phyloP scores from a whole-genome alignment of 2,329 filamentous ascomycete species.

The Beauveria brongniartii region DNA sequence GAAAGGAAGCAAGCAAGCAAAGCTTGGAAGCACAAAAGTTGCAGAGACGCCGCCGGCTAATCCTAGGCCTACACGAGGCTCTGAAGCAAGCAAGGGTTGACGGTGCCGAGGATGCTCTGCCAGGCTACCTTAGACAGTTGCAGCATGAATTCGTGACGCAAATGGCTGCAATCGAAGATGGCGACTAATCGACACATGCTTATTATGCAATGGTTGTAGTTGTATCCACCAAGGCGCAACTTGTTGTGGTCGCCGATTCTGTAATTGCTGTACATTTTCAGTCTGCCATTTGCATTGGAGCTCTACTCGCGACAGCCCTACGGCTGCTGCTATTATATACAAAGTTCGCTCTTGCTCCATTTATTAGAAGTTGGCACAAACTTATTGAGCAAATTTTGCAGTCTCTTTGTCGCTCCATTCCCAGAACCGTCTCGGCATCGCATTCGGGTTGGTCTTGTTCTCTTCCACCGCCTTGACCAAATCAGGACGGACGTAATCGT shows the following conservation, averaged over 20 bases:
- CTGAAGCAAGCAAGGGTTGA: conserved; percentile 60
- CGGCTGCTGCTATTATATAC: neutral
- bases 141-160: conserved; percentile 11
- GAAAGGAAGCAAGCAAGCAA: conserved; percentile 49
- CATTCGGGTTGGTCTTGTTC: conserved; percentile 22
- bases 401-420: conserved; percentile 27
- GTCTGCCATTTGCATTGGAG: neutral
- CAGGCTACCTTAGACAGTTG: conserved; percentile 55
- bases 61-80: conserved; percentile 65
- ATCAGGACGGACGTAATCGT: conserved; percentile 20
- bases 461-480: conserved; percentile 19
- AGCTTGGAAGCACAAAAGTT: conserved; percentile 50
- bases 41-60: conserved; percentile 59
- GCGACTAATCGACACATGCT: neutral
- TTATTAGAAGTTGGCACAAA: neutral
- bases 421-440: conserved; percentile 23
- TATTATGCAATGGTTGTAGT: neutral
- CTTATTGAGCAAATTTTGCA: neutral
- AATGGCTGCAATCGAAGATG: conserved; percentile 9
- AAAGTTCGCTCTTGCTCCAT: neutral
- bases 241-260: neutral
- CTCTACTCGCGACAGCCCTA: neutral
- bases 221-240: neutral
- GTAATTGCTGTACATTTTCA: neutral
- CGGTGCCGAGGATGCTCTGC: conserved; percentile 52